A percentile compares a stretch with the other conserved stretches of the same genome.
phyloP scores from a whole-genome alignment of 148 eudicot genomes.

The Nepenthes mirabilis region DNA sequence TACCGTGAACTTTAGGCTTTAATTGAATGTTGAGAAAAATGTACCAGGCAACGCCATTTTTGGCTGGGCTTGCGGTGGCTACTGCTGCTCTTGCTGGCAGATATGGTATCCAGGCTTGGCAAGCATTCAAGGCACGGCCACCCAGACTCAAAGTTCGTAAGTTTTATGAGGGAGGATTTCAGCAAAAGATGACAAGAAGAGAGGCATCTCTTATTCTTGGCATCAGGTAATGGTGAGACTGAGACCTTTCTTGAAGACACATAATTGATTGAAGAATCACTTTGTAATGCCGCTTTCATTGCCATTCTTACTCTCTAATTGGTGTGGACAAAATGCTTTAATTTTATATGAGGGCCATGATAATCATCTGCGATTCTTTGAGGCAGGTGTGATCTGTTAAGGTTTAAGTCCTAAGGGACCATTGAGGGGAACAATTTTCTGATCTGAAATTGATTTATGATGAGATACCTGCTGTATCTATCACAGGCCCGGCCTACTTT shows the following conservation, averaged over 20 bases:
- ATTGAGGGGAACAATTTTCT: too few species aligned
- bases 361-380: too few species aligned
- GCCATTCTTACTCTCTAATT: neutral
- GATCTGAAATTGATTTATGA: too few species aligned
- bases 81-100: slow-evolving; percentile 66
- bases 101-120: slow-evolving; percentile 68
- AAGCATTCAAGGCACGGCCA: slow-evolving; percentile 50
- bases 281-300: neutral
- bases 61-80: slow-evolving; percentile 61
- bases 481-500: too few species aligned
- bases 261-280: neutral
- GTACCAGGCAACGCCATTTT: slow-evolving; percentile 46
- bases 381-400: too few species aligned
- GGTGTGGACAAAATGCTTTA: too few species aligned
- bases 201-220: slow-evolving; percentile 83
- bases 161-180: slow-evolving; percentile 71
- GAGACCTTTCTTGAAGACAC: neutral
- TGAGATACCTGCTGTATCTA: too few species aligned
- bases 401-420: too few species aligned
- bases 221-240: slow-evolving; percentile 30
- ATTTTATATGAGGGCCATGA: too few species aligned
- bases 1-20: slow-evolving; percentile 8
- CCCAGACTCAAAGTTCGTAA: slow-evolving; percentile 33
- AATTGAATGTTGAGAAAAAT: slow-evolving; percentile 26
- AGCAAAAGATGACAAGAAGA: slow-evolving; percentile 58